Conservation (phyloP, 2,329 filamentous ascomycete genomes). For the Diplocarpon rosae region DNA sequence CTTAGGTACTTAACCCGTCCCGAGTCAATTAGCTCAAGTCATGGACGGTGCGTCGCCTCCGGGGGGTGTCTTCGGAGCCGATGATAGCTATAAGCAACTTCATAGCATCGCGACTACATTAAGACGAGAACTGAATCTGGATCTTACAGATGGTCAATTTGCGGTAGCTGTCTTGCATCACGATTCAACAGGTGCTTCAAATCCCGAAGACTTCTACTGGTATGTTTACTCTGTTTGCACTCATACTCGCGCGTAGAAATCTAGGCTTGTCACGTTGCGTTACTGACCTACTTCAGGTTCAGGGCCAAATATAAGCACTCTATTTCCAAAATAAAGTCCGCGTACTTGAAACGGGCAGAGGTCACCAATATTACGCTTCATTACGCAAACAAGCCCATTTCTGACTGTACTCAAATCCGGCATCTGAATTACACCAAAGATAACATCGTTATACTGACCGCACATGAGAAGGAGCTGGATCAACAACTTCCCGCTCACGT, state of each 20-base stretch:
- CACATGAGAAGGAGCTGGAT: constrained; percentile 3
- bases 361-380: neutral
- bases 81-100: too few relatives aligned
- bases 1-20: neutral
- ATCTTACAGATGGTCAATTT: neutral
- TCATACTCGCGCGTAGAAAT: neutral
- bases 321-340: neutral
- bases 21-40: too few relatives aligned
- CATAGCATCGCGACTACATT: neutral
- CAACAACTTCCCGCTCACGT: neutral
- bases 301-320: constrained; percentile 3
- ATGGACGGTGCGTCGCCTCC: too few relatives aligned
- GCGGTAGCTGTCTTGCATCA: constrained; percentile 3
- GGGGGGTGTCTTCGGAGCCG: too few relatives aligned
- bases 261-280: neutral
- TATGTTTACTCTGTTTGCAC: neutral
- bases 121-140: neutral
- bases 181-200: neutral
- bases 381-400: neutral
- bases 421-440: constrained; percentile 7
- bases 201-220: constrained; percentile 1
- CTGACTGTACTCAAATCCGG: constrained; percentile 7
- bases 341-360: neutral
- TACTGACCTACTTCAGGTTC: neutral
- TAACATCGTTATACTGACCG: constrained; percentile 10